phyloP scores from a whole-genome alignment of 108 stramenopile species.

The Aureococcus anophagefferens region DNA sequence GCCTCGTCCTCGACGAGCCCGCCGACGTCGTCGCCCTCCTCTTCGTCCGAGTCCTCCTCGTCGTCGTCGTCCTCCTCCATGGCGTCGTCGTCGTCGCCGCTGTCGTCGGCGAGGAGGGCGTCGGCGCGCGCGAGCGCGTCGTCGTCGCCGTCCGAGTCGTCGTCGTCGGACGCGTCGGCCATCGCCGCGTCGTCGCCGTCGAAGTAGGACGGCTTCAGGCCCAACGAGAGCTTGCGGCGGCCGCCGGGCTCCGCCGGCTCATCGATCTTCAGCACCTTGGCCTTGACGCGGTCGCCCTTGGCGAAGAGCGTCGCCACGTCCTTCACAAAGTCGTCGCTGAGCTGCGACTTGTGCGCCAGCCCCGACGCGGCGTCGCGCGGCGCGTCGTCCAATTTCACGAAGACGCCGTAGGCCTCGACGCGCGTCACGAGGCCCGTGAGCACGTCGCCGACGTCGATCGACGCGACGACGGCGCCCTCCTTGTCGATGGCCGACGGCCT shows the following conservation, averaged over 20 bases:
- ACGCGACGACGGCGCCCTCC: not conserved
- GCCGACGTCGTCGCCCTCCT: not conserved
- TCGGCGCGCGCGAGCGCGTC: not conserved
- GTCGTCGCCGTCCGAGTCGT: constrained; percentile 9
- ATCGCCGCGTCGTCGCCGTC: not conserved
- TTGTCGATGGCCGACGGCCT: not conserved
- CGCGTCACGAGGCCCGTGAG: not conserved
- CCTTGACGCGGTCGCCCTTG: not conserved
- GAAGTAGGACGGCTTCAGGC: not conserved
- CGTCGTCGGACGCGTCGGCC: not conserved
- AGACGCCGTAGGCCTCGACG: not conserved
- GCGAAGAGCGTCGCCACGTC: not conserved
- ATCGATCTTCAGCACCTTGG: not conserved
- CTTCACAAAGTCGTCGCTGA: not conserved
- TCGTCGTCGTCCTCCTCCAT: constrained; percentile 18
- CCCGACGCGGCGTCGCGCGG: not conserved
- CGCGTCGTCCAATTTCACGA: not conserved
- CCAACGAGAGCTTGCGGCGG: not conserved
- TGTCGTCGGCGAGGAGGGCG: not conserved
- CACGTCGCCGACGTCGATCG: not conserved
- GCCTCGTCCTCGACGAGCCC: too few species aligned
- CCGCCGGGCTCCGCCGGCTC: not conserved
- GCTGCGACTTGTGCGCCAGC: not conserved
- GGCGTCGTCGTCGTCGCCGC: constrained; percentile 1
- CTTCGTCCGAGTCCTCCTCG: constrained; percentile 15